Percentiles rank a stretch among this genome's conserved stretches.
Evolutionary conservation across 73 alveolate genomes (phyloP).

Genomic region (Paramecium primaurelia): DNA sequence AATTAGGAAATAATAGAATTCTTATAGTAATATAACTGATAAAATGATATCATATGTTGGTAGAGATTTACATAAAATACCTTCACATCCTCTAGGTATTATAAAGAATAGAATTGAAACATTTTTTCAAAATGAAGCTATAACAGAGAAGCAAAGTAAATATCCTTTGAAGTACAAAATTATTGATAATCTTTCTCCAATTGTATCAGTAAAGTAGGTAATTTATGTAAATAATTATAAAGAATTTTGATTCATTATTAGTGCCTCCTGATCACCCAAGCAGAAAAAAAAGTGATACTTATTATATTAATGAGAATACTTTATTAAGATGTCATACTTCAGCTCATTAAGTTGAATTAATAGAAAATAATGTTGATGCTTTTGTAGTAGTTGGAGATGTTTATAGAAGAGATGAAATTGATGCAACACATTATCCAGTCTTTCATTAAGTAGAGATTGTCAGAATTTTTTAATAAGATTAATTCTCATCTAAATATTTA

Average conservation of each 20-base stretch:
- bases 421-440: conserved; percentile 91
- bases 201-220: conserved; percentile 54
- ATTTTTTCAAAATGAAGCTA: conserved; percentile 39
- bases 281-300: conserved; percentile 81
- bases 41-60: conserved; percentile 51
- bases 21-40: conserved; percentile 51
- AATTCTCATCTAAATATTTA: conserved; percentile 62
- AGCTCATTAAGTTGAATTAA: conserved; percentile 79
- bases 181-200: conserved; percentile 68
- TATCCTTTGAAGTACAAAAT: neutral
- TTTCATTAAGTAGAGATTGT: conserved; percentile 92
- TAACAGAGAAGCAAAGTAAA: conserved; percentile 11
- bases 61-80: conserved; percentile 35
- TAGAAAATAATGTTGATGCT: conserved; percentile 69
- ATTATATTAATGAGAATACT: conserved; percentile 64
- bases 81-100: conserved; percentile 55
- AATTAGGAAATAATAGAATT: neutral
- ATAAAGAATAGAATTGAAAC: conserved; percentile 47
- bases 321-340: conserved; percentile 88
- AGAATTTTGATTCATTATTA: conserved; percentile 81
- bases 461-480: conserved; percentile 64
- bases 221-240: neutral
- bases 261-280: conserved; percentile 82
- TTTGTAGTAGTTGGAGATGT: conserved; percentile 88
- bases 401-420: conserved; percentile 88